A percentile compares a stretch with the other conserved stretches of the same genome.
These are phyloP conservation scores for Ogataea parapolymorpha DNA, from an alignment of 805 yeast genomes.

Conservation along the genomic window DNA sequence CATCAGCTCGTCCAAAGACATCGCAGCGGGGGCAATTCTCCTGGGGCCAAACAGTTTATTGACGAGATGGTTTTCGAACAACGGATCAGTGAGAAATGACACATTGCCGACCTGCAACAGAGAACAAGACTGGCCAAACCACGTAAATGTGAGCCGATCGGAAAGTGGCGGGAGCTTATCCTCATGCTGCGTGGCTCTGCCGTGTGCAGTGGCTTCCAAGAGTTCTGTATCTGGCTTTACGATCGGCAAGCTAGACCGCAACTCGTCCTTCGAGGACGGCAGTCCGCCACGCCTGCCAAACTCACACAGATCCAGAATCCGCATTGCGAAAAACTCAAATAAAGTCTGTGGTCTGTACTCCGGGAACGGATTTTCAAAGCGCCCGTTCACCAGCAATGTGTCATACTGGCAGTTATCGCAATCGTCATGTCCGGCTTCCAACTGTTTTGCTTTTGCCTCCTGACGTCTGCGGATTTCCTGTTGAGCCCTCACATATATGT, in stretches of 20 bases:
- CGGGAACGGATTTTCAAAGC: slow-evolving; percentile 85
- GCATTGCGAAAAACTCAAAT: slow-evolving; percentile 74
- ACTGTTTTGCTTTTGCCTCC: slow-evolving; percentile 9
- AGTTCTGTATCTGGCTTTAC: slow-evolving; percentile 53
- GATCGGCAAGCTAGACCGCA: slow-evolving; percentile 58
- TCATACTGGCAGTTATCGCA: slow-evolving; percentile 32
- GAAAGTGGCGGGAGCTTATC: slow-evolving; percentile 32
- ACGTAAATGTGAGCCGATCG: slow-evolving; percentile 64
- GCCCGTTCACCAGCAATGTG: slow-evolving; percentile 59
- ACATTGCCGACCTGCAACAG: slow-evolving; percentile 65
- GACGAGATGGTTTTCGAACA: slow-evolving; percentile 65
- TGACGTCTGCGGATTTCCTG: slow-evolving; percentile 49
- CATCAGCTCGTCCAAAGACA: slow-evolving; percentile 51
- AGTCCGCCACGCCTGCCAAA: slow-evolving; percentile 55
- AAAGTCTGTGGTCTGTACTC: slow-evolving; percentile 90
- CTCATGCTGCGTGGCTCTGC: slow-evolving; percentile 6
- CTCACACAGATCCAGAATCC: slow-evolving; percentile 69
- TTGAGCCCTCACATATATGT: slow-evolving; percentile 53
- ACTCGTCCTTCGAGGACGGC: slow-evolving; percentile 44
- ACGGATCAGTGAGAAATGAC: slow-evolving; percentile 84
- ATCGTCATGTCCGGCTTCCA: slow-evolving; percentile 4
- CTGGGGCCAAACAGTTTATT: slow-evolving; percentile 72
- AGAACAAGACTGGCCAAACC: slow-evolving; percentile 94
- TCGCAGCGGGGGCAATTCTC: slow-evolving; percentile 77
- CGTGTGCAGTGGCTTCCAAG: slow-evolving; percentile 26